These are phyloP conservation scores for Eucalyptus sp. DNA, from an alignment of 345 rosid genomes.

Conservation along the genomic window DNA sequence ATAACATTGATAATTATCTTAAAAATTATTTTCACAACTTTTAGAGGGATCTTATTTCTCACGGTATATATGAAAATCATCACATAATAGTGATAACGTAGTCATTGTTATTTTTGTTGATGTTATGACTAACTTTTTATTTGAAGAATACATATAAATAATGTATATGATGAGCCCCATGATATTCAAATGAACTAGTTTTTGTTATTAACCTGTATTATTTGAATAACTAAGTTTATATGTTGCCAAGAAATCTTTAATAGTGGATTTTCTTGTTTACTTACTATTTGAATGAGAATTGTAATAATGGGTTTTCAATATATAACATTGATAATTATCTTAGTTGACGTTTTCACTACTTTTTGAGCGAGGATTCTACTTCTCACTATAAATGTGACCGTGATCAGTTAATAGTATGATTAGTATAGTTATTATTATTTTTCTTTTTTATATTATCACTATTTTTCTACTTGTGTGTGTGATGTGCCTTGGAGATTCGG, in stretches of 20 bases:
- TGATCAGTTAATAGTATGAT: not conserved
- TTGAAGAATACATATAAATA: not conserved
- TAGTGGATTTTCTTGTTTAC: not conserved
- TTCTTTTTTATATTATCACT: not conserved
- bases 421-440: not conserved
- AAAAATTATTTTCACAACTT: not conserved
- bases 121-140: not conserved
- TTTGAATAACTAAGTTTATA: not conserved
- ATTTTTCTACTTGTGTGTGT: not conserved
- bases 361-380: not conserved
- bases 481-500: too few relatives aligned
- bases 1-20: not conserved
- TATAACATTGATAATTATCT: not conserved
- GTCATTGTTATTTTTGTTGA: not conserved
- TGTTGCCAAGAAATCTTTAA: not conserved
- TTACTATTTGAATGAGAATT: not conserved
- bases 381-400: not conserved
- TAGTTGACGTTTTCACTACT: not conserved
- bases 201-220: not conserved
- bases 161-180: not conserved
- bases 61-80: not conserved
- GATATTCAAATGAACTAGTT: not conserved
- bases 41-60: fast-evolving
- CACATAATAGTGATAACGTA: not conserved
- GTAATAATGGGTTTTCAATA: not conserved